phyloP scores from a whole-genome alignment of 1,284 basidiomycete species.

The Trichosporon faecale region DNA sequence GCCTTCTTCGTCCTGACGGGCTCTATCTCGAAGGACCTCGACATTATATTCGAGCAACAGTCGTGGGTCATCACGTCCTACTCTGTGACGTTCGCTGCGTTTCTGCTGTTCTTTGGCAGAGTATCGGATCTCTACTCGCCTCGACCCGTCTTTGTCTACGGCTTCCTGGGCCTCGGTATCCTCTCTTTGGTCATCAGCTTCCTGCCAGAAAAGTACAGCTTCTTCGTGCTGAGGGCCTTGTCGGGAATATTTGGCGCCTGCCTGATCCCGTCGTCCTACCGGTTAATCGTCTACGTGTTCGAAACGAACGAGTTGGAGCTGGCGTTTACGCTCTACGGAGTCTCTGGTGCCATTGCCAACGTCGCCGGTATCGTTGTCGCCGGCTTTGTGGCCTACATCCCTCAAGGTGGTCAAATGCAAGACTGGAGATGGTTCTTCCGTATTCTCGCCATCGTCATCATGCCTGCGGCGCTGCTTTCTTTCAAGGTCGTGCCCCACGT shows the following conservation, averaged over 20 bases:
- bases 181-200: conserved; percentile 42
- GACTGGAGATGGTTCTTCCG: conserved; percentile 49
- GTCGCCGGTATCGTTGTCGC: conserved; percentile 34
- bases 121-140: conserved; percentile 37
- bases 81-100: conserved; percentile 35
- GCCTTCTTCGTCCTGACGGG: conserved; percentile 30
- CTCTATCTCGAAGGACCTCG: conserved; percentile 28
- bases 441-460: conserved; percentile 34
- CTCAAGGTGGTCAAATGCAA: conserved; percentile 39
- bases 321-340: conserved; percentile 37
- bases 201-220: conserved; percentile 37
- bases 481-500: not conserved
- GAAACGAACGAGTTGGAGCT: conserved; percentile 25
- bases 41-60: conserved; percentile 28
- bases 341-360: conserved; percentile 40
- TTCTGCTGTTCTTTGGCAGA: conserved; percentile 39
- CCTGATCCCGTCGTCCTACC: conserved; percentile 37
- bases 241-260: conserved; percentile 38
- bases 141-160: conserved; percentile 30
- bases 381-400: conserved; percentile 39
- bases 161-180: conserved; percentile 36
- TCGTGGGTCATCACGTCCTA: conserved; percentile 38
- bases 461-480: not conserved
- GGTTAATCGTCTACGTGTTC: conserved; percentile 38
- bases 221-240: conserved; percentile 41